Evolutionary conservation across 75 land plant species (phyloP), one percentile per base, ranked within the genome.

Genomic region (Cupressus sempervirens): DNA sequence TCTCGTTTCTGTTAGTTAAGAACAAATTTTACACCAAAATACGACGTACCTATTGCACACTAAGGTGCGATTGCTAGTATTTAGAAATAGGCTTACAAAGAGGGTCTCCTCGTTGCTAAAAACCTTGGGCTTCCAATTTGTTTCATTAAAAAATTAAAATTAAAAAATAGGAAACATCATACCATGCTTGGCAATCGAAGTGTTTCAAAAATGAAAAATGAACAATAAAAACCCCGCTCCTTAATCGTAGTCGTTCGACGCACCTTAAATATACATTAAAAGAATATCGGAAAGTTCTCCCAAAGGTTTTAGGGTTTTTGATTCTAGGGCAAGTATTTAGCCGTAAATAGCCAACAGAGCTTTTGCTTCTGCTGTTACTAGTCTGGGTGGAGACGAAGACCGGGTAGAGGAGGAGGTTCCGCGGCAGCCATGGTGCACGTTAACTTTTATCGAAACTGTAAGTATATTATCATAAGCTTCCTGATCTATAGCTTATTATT

Each of bases 381-480:
- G 26, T 20, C 74, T 1, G 35, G n/a, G 35, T 3, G 9, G 12
- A 30, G 8, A 79, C 53, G 73, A 29, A n/a, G 36, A 40, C 16
- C 85, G 14, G 29, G 36, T 36, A 46, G 41, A n/a, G 29, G 32
- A 48, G 53, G 4, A 8, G 20, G 14, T 16, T 34, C 26, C 10
- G 76, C 26, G 54, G 32, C 84, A 74, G 83, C 87, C 43, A 93
- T 93, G 94, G 94, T 93, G 84, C 94, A 93, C 94, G 94, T 93
- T 85, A 83, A 84, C 68, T 93, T 89, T 82, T 93, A 92, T 83
- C 90, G 94, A 82, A 93, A 93, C 87, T 93, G 94, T 92, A 89
- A 87, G 94, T 12, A 50, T 50, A 13, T 50, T 13, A 50, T 50
- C 12, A 13, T 13, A 50, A 2, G 3, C 1, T 50, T 50, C 40